phyloP scores from a whole-genome alignment of 805 yeast genomes.

The Sungouiozyma ichnusensis region DNA sequence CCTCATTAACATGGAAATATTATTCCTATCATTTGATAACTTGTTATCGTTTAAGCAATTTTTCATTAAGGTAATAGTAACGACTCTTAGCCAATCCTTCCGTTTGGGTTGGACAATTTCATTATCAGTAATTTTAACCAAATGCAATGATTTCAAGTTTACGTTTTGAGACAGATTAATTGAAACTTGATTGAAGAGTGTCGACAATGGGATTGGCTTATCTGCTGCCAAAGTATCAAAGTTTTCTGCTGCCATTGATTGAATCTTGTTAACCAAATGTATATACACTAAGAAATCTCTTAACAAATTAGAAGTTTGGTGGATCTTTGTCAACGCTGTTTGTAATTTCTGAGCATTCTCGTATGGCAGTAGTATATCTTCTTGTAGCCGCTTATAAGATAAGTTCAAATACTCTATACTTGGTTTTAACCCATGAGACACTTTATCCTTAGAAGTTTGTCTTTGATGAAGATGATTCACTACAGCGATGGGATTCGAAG shows the following conservation, averaged over 20 bases:
- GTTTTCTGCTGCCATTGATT: slow-evolving; percentile 5
- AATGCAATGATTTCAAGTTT: slow-evolving; percentile 18
- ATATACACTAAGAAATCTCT: slow-evolving; percentile 22
- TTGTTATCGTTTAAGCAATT: slow-evolving; percentile 8
- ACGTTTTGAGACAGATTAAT: slow-evolving; percentile 17
- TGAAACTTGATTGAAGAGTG: slow-evolving; percentile 20
- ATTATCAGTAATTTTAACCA: slow-evolving; percentile 18
- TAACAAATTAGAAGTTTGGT: slow-evolving; percentile 24
- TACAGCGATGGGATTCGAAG: slow-evolving; percentile 15
- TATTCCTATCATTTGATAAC: slow-evolving; percentile 5
- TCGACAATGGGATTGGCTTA: slow-evolving; percentile 13
- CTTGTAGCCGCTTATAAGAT: slow-evolving; percentile 24
- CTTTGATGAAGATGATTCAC: slow-evolving; percentile 17
- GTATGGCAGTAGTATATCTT: slow-evolving; percentile 22
- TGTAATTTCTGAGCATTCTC: slow-evolving; percentile 23
- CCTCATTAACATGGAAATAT: background rate
- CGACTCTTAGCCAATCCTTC: slow-evolving; percentile 13
- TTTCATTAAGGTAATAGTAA: slow-evolving; percentile 10
- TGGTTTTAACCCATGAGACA: slow-evolving; percentile 12
- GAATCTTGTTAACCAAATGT: slow-evolving; percentile 19
- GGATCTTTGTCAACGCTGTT: slow-evolving; percentile 23
- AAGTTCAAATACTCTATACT: slow-evolving; percentile 21
- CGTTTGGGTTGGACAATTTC: slow-evolving; percentile 13
- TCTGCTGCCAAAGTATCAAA: slow-evolving; percentile 5
- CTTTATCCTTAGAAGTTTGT: slow-evolving; percentile 7